Base-by-base conservation (phyloP, 2,329 filamentous ascomycete genomes). In the Exophiala bonariae region DNA sequence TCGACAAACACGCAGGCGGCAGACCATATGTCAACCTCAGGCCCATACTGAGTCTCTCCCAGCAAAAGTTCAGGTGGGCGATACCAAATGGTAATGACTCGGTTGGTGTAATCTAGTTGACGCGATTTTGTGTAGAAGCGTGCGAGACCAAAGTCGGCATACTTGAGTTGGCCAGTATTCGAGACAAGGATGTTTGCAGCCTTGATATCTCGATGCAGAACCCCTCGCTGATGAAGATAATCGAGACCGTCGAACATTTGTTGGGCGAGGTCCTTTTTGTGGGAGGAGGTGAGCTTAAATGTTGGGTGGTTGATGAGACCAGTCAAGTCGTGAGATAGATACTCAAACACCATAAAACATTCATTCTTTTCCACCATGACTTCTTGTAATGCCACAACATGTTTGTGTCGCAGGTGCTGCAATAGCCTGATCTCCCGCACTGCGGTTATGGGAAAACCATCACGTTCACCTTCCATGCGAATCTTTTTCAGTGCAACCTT, bases 291-390 rank as follows among this genome's bases (percentile, higher is more conserved):
- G 11, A 99, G 80, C 50, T 85, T 85, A 70, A 96, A 99, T 0
- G 86, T 86, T 0, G 93, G 93, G 62, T 99, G 93, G 61, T 97
- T 97, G 51, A 99, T 81, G 23, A 99, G 76, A 11, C 93, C 93
- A 2, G 93, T 99, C 51, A 99, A 75, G 66, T 99, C 93, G 66
- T 99, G 93, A 1, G 93, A 92, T 23, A 97, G 78, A 64, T 99
- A 99, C 66, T 99, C 93, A 57, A 99, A 99, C 3, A 99, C 93
- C 93, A 99, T 99, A 70, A 95, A 99, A 67, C 93, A 99, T 68
- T 97, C 91, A 59, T 97, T 97, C 64, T 86, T 88, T 70, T 99
- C 93, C 2, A 99, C 93, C 93, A 99, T 99, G 57, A 95, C 89
- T 70, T 96, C 90, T 56, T 87, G 82, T 14, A 96, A 73, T 32